Evolutionary conservation across 2,329 filamentous ascomycete genomes (phyloP), one percentile per base, ranked within the genome.

Genomic region (Lachnellula hyalina): DNA sequence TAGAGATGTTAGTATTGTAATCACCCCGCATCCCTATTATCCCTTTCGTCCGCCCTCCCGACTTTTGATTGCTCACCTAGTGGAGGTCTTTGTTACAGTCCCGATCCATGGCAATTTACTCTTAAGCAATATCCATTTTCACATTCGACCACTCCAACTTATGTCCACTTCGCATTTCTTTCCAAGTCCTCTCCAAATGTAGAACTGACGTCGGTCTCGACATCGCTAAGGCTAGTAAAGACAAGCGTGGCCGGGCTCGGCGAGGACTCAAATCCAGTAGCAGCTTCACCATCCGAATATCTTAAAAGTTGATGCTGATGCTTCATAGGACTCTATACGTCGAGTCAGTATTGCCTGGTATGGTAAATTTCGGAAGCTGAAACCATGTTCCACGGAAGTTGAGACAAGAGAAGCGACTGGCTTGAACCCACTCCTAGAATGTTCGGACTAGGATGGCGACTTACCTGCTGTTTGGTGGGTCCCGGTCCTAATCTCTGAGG

Each of bases 181-280:
- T 52, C 23, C 35, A 61, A 28, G 4, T 14, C 19, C 15, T 56
- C 51, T 12, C 56, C 56, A 48, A 57, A 57, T 5, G n/a, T 14
- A 21, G 35, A 48, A 35, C 52, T 60, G 14, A 34, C 36, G 8
- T 60, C 58, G 2, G 55, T 60, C 42, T 50, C 50, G n/a, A 42
- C 50, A 36, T 57, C 52, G 36, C 57, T 57, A 6, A n/a, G 14
- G n/a, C 21, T 23, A 3, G 36, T 45, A 38, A 32, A 11, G 3
- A 32, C 28, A 11, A 9, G 28, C 28, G 28, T 32, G 28, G 28
- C 28, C 28, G 28, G 28, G 5, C 51, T 44, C 8, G 44, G 41
- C 34, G 21, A 32, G 12, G 35, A 40, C 4, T 32, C 17, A 15
- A 48, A 40, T 5, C 35, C 32, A 47, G 44, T 12, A 28, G 44